Evolutionary conservation across 169 alveolate species (phyloP).

Genomic region (Plasmodium billcollinsi): DNA sequence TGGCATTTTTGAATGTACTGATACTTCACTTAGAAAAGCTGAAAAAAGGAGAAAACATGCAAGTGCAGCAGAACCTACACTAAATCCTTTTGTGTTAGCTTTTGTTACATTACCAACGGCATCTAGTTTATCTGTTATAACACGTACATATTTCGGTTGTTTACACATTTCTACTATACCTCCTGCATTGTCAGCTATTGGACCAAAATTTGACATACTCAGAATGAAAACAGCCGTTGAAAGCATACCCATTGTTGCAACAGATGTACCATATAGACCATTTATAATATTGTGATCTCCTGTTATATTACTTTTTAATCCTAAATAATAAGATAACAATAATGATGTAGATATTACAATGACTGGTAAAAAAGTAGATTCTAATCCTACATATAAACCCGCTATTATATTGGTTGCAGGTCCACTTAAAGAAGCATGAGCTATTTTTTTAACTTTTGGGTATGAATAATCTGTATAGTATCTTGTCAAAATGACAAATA

Average conservation of each 20-base stretch:
- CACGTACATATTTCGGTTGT: constrained; percentile 85
- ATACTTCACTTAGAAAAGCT: constrained; percentile 87
- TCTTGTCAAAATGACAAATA: constrained; percentile 90
- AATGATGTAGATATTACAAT: constrained; percentile 81
- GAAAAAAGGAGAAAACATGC: constrained; percentile 91
- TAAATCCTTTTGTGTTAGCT: constrained; percentile 91
- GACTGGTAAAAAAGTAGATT: constrained; percentile 86
- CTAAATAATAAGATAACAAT: constrained; percentile 80
- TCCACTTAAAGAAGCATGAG: constrained; percentile 89
- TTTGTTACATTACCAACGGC: constrained; percentile 93
- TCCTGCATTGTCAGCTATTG: constrained; percentile 93
- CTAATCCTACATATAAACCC: constrained; percentile 87
- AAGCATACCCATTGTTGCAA: constrained; percentile 92
- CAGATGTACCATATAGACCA: constrained; percentile 91
- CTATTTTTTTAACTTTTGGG: constrained; percentile 87
- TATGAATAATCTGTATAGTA: constrained; percentile 92
- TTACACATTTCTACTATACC: constrained; percentile 91
- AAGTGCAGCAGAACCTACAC: constrained; percentile 92
- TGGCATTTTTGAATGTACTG: constrained; percentile 39
- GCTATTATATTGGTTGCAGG: constrained; percentile 92
- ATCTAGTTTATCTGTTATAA: constrained; percentile 90
- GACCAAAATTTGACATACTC: constrained; percentile 90
- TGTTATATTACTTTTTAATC: constrained; percentile 49
- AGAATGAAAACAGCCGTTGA: constrained; percentile 86
- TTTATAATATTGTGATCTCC: constrained; percentile 50